Evolutionary conservation across 495 filamentous ascomycete species (phyloP).

Genomic region (Neurospora pannonica): DNA sequence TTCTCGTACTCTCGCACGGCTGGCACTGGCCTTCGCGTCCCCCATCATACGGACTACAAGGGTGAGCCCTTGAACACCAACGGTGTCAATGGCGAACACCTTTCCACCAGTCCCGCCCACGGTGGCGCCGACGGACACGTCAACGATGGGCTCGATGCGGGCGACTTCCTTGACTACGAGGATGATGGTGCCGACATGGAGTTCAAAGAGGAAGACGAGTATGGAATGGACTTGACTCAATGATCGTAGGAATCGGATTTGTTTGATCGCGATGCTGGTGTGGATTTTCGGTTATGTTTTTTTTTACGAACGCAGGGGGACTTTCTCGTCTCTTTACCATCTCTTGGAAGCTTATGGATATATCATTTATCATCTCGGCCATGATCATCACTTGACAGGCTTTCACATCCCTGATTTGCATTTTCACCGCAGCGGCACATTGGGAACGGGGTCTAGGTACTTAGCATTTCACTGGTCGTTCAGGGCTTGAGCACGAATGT

Average conservation of each 20-base stretch:
- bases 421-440: conserved; percentile 1
- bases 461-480: conserved; percentile 15
- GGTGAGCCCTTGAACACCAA: conserved; percentile 56
- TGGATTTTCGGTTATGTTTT: not conserved
- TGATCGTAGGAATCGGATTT: conserved; percentile 9
- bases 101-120: conserved; percentile 60
- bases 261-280: not conserved
- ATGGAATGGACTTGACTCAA: conserved; percentile 58
- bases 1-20: conserved; percentile 79
- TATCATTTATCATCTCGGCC: not conserved
- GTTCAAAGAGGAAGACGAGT: conserved; percentile 92
- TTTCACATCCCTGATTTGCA: not conserved
- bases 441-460: not conserved
- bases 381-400: not conserved
- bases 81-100: conserved; percentile 25
- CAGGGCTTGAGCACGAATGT: conserved; percentile 3
- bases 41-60: conserved; percentile 84
- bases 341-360: conserved; percentile 1
- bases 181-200: conserved; percentile 52
- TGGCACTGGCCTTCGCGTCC: conserved; percentile 79
- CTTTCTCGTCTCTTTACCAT: conserved; percentile 20
- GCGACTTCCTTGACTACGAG: conserved; percentile 63
- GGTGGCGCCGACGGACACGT: conserved; percentile 48
- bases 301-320: not conserved
- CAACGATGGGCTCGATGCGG: conserved; percentile 43